Conservation (phyloP, 1,139 yeast genomes). For the Pichia kudriavzevii region DNA sequence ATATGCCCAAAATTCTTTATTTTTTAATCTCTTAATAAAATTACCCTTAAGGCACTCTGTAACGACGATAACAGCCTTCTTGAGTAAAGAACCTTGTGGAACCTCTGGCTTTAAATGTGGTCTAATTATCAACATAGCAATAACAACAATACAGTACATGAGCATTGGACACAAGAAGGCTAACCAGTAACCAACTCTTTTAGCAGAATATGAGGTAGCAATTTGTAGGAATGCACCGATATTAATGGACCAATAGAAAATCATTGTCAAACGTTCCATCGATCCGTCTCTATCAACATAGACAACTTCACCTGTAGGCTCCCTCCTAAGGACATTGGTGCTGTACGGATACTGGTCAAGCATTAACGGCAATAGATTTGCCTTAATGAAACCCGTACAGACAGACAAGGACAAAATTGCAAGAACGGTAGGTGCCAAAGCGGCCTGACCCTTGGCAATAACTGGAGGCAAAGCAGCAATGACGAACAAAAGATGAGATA, state of each 20-base stretch:
- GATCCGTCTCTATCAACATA: slow-evolving; percentile 66
- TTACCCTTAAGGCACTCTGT: slow-evolving; percentile 36
- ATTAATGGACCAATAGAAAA: slow-evolving; percentile 75
- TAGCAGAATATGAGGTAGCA: slow-evolving; percentile 68
- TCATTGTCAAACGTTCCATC: slow-evolving; percentile 65
- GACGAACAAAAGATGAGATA: slow-evolving; percentile 34
- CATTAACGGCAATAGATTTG: slow-evolving; percentile 42
- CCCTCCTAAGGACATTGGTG: slow-evolving; percentile 50
- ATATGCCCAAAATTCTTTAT: slow-evolving; percentile 45
- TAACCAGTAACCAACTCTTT: slow-evolving; percentile 67
- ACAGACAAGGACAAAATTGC: slow-evolving; percentile 34
- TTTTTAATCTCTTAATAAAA: slow-evolving; percentile 35
- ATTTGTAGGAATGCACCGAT: slow-evolving; percentile 71
- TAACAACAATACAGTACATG: slow-evolving; percentile 29
- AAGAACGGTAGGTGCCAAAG: slow-evolving; percentile 34
- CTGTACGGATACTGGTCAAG: slow-evolving; percentile 46
- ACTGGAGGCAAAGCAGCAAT: slow-evolving; percentile 37
- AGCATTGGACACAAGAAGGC: slow-evolving; percentile 58
- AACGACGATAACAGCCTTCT: slow-evolving; percentile 36
- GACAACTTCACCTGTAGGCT: slow-evolving; percentile 59
- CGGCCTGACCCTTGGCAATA: slow-evolving; percentile 31
- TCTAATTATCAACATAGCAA: slow-evolving; percentile 15
- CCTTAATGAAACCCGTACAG: slow-evolving; percentile 45
- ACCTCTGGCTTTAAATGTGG: slow-evolving; percentile 30
- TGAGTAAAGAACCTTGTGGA: slow-evolving; percentile 43